Conservation (phyloP, 139 green algal genomes). For the Coccomyxa sp. region DNA sequence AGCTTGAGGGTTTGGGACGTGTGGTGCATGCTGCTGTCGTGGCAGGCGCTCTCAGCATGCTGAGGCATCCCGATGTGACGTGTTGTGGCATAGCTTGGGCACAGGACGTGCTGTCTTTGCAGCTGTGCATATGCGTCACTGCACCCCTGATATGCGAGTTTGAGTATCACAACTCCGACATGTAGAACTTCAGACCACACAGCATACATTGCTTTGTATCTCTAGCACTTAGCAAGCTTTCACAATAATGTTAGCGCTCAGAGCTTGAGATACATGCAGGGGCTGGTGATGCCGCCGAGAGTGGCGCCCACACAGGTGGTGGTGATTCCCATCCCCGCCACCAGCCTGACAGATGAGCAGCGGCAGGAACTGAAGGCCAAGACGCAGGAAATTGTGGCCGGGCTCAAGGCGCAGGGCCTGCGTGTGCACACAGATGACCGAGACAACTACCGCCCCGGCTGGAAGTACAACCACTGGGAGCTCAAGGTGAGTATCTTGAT, state of each 20-base stretch:
- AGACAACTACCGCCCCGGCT: slow-evolving; percentile 95
- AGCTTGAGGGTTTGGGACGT: too few species aligned
- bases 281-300: slow-evolving; percentile 89
- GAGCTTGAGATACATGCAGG: too few species aligned
- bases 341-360: slow-evolving; percentile 53
- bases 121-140: too few species aligned
- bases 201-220: background rate
- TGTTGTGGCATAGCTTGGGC: too few species aligned
- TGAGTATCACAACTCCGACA: too few species aligned
- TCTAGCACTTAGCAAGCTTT: background rate
- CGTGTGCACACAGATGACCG: slow-evolving; percentile 73
- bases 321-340: slow-evolving; percentile 86
- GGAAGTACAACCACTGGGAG: slow-evolving; percentile 99
- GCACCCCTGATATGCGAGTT: too few species aligned
- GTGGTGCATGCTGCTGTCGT: too few species aligned
- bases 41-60: too few species aligned
- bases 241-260: too few species aligned
- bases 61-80: too few species aligned
- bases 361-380: slow-evolving; percentile 23
- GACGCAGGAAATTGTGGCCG: slow-evolving; percentile 27
- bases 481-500: too few species aligned
- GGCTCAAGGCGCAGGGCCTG: slow-evolving; percentile 57
- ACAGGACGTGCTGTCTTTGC: too few species aligned
- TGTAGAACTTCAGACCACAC: background rate
- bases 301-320: slow-evolving; percentile 77